Evolutionary conservation across 1,284 basidiomycete genomes (phyloP), one percentile per base, ranked within the genome.

Genomic region (Neolentinus lepideus): DNA sequence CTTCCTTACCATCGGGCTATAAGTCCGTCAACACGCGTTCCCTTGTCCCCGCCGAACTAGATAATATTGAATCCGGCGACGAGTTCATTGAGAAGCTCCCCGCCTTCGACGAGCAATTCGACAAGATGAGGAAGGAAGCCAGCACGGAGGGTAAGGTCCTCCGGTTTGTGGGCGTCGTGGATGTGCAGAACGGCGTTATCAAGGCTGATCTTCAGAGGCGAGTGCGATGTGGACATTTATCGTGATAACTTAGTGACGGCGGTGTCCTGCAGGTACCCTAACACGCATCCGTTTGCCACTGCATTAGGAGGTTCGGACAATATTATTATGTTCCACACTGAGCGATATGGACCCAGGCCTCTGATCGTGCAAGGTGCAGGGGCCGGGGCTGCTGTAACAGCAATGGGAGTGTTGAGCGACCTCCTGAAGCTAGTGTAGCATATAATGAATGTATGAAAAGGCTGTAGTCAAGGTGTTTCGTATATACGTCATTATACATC

Each of bases 231-330:
- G 2, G 48, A 21, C 27, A 1, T 54, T n/a, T 10, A 2, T 35
- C 6, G 19, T 43, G 19, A 26, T 59, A 19, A 50, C 31, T 16
- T 51, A 36, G 9, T 50, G 47, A 24, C 27, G 24, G 46, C 21
- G n/a, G 10, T 1, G 19, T 29, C 45, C 46, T 52, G 10, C 60
- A 95, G 92, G 67, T 98, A 98, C 69, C 84, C 93, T 8, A 79
- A 77, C 22, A 82, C 85, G 25, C 96, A 99, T 70, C 89, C 96
- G 0, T 98, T 99, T 64, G 96, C 94, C 1, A 96, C 94, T 1
- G 92, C 94, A 0, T 83, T 99, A 11, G 90, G 91, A 31, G 97
- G 96, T 1, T 94, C 93, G 24, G 97, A 99, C 73, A 99, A 98
- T 71, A 98, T 99, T 67, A 84, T 99, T 68, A 92, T 96, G 75